Conservation (phyloP, 352 stramenopile genomes). For the Globisporangium canariense region DNA sequence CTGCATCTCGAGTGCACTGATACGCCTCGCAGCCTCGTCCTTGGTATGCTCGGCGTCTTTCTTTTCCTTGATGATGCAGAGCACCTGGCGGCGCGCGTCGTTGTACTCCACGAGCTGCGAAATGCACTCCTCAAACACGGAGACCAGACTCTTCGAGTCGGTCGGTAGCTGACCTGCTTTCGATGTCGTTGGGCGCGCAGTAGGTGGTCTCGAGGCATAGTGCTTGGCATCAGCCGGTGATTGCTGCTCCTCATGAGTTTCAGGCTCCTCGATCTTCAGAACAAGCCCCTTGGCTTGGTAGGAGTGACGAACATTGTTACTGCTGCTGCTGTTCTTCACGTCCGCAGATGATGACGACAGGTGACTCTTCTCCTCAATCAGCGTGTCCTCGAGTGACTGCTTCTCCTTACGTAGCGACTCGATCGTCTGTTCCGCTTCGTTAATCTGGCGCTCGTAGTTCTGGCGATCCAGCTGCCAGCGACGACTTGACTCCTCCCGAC, state of each 20-base stretch:
- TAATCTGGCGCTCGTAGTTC: slow-evolving; percentile 62
- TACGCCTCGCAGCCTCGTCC: slow-evolving; percentile 43
- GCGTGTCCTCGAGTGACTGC: slow-evolving; percentile 50
- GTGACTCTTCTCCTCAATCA: slow-evolving; percentile 35
- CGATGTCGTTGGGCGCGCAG: background rate
- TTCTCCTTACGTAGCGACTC: slow-evolving; percentile 56
- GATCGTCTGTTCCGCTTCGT: slow-evolving; percentile 58
- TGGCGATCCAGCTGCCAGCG: slow-evolving; percentile 70
- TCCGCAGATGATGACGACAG: background rate
- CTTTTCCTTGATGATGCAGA: slow-evolving; percentile 64
- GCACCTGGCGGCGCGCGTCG: slow-evolving; percentile 48
- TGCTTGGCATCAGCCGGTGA: slow-evolving; percentile 10
- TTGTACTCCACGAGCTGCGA: slow-evolving; percentile 58
- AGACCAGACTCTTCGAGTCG: background rate
- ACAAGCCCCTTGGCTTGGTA: slow-evolving; percentile 5
- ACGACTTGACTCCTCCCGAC: slow-evolving; percentile 53
- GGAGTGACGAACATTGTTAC: slow-evolving; percentile 8
- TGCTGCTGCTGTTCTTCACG: slow-evolving; percentile 9
- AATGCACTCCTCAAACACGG: slow-evolving; percentile 52
- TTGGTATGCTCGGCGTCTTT: slow-evolving; percentile 56
- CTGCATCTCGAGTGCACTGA: slow-evolving; percentile 81
- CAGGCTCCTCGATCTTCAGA: slow-evolving; percentile 11
- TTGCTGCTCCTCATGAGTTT: slow-evolving; percentile 11
- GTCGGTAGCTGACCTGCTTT: background rate
- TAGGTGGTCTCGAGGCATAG: background rate